Evolutionary conservation across 805 yeast species (phyloP), one percentile per base, ranked within the genome.

Genomic region (Sungouiozyma ichnusensis): DNA sequence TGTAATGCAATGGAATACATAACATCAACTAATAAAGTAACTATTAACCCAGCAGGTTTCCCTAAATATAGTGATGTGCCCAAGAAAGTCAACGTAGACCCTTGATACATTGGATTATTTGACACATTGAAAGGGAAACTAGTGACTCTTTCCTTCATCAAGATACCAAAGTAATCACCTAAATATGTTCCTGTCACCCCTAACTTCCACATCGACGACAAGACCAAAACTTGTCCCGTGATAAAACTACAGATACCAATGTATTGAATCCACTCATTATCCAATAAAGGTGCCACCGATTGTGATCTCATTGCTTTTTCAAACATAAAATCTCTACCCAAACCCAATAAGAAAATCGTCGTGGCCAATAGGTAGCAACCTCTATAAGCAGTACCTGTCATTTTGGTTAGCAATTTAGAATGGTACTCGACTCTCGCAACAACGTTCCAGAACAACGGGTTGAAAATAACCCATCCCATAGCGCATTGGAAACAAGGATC

Each of bases 31-130:
- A 85, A 66, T 2, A 69, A 68, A 36, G 94, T 69, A 20, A 87
- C 76, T 38, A 77, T 65, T 38, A 92, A 55, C 19, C 98, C 98
- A 1, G 95, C 82, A 27, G 97, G 94, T 62, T 87, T 88, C 24
- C 81, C 97, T 59, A 76, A 79, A 75, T 80, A 82, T 50, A 92
- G 69, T 3, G 94, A 90, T 35, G 94, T 80, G 36, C 96, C 98
- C 57, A 92, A 67, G 71, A 92, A 92, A 40, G 94, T 79, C 50
- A 90, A 67, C 17, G 88, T 76, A 8, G 95, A 84, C 14, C 98
- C 98, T 57, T 83, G 81, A 65, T 92, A 92, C 98, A 92, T 92
- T 49, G 98, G 98, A 64, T 92, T 90, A 56, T 86, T 81, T 49
- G 80, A 74, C 43, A 88, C 77, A 54, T 80, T 88, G 74, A 92